A percentile compares a stretch with the other conserved stretches of the same genome.
phyloP scores from a whole-genome alignment of 208 protist species.

The Balamuthia mandrillaris region DNA sequence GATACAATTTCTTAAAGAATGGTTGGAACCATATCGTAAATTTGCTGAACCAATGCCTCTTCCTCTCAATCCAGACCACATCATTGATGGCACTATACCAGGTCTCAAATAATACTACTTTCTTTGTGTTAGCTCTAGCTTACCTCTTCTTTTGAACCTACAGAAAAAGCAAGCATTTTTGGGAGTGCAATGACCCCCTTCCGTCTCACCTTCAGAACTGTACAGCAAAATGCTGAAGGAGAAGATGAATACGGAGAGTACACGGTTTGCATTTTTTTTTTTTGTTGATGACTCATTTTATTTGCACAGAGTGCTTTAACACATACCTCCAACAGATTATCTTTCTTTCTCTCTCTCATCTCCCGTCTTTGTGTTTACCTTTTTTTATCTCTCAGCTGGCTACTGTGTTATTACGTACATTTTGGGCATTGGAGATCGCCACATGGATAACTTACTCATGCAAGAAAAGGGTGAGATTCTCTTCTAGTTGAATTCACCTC shows the following conservation, averaged over 20 bases:
- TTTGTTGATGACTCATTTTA: no score
- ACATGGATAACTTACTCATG: slow-evolving; percentile 93
- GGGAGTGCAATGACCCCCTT: neutral
- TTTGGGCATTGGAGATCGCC: slow-evolving; percentile 91
- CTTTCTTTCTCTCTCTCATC: neutral
- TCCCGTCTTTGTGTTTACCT: no score
- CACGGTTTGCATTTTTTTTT: slow-evolving; percentile 1
- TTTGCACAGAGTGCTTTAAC: no score
- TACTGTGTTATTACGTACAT: slow-evolving; percentile 96
- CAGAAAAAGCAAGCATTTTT: neutral
- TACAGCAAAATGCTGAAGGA: no score
- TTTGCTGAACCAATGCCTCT: neutral
- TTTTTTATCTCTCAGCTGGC: no score
- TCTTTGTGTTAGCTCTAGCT: neutral
- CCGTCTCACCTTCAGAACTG: neutral
- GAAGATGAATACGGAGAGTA: neutral
- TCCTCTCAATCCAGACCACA: neutral
- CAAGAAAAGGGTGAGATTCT: slow-evolving; percentile 42
- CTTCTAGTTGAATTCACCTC: no score
- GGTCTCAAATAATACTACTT: neutral
- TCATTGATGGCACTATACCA: neutral
- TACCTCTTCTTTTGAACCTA: no score
- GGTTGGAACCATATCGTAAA: neutral
- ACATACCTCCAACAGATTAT: neutral
- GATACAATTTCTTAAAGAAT: no score